phyloP scores from a whole-genome alignment of 352 stramenopile genomes.

The Phytopythium litorale region DNA sequence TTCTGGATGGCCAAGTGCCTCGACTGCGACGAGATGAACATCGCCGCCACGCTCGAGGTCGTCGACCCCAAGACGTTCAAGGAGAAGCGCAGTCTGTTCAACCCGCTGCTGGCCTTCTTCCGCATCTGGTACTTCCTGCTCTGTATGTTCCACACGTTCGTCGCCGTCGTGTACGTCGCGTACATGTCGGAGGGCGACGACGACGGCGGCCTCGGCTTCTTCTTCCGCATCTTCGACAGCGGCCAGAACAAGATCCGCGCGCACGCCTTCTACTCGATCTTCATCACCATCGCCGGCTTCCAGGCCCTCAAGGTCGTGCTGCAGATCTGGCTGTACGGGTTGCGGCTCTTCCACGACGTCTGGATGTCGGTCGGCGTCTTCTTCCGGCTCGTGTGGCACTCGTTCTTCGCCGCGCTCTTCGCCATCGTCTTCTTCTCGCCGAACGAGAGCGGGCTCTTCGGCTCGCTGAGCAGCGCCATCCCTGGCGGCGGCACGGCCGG shows the following conservation, averaged over 20 bases:
- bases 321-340: conserved; percentile 71
- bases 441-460: conserved; percentile 39
- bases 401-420: conserved; percentile 70
- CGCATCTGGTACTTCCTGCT: conserved; percentile 83
- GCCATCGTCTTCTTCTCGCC: conserved; percentile 58
- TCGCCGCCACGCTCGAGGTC: conserved; percentile 54
- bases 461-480: conserved; percentile 35
- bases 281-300: conserved; percentile 52
- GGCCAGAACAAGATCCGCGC: conserved; percentile 53
- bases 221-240: conserved; percentile 53
- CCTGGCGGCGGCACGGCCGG: conserved; percentile 40
- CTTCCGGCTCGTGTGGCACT: conserved; percentile 66
- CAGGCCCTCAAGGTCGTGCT: conserved; percentile 63
- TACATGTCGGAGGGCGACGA: conserved; percentile 61
- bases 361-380: conserved; percentile 64
- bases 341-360: conserved; percentile 59
- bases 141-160: conserved; percentile 61
- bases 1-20: conserved; percentile 76
- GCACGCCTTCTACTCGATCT: conserved; percentile 70
- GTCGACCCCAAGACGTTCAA: conserved; percentile 85
- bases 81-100: conserved; percentile 85
- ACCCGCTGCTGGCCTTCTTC: conserved; percentile 79
- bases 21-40: conserved; percentile 60
- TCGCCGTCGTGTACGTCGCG: conserved; percentile 63
- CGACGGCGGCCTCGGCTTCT: conserved; percentile 46